Evolutionary conservation across 2,329 filamentous ascomycete genomes (phyloP).

Genomic region (Talaromyces sp.): DNA sequence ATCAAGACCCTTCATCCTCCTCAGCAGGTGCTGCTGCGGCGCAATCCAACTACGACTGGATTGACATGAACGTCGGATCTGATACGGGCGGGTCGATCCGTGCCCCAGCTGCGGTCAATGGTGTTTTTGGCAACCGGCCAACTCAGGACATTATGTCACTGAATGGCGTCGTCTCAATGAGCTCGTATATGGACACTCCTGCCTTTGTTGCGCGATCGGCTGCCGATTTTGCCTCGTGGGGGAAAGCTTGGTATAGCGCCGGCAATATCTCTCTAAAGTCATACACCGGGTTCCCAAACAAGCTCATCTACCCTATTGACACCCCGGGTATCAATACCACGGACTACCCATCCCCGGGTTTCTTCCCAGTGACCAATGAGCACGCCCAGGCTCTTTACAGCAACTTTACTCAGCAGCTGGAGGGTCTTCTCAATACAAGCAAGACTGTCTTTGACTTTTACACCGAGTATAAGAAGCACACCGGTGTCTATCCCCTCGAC

Average conservation of each 20-base stretch:
- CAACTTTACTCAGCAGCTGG: background rate
- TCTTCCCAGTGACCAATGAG: background rate
- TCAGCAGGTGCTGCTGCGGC: slow-evolving; percentile 38
- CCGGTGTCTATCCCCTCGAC: background rate
- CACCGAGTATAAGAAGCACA: background rate
- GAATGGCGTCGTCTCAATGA: slow-evolving; percentile 46
- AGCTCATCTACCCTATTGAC: background rate
- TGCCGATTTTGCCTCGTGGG: slow-evolving; percentile 31
- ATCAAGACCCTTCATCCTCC: slow-evolving; percentile 36
- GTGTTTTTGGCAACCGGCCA: slow-evolving; percentile 49
- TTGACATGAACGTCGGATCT: slow-evolving; percentile 29
- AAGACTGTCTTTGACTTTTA: background rate
- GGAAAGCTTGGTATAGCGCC: slow-evolving; percentile 27
- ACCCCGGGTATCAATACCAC: background rate
- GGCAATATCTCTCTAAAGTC: slow-evolving; percentile 8
- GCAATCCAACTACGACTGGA: slow-evolving; percentile 40
- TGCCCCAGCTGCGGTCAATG: slow-evolving; percentile 45
- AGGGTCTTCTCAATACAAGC: background rate
- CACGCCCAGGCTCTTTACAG: background rate
- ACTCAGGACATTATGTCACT: slow-evolving; percentile 44
- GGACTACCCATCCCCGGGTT: background rate
- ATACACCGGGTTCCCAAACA: background rate
- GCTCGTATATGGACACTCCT: slow-evolving; percentile 40
- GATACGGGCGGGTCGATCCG: slow-evolving; percentile 31
- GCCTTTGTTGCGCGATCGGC: slow-evolving; percentile 30